Conservation (phyloP, 2,329 filamentous ascomycete genomes). For the Colletotrichum melonis region DNA sequence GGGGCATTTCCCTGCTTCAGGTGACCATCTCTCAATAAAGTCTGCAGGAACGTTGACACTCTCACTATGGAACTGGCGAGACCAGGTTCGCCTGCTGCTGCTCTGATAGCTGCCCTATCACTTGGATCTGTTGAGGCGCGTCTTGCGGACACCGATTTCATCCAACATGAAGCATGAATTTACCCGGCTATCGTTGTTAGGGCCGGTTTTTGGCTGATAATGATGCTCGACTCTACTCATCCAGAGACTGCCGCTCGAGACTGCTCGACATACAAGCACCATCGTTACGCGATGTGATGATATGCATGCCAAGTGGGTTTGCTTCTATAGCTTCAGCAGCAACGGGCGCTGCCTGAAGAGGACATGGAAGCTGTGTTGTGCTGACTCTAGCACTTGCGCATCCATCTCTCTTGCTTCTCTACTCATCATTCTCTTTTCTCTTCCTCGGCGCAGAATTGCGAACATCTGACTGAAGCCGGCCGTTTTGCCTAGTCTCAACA, state of each 20-base stretch:
- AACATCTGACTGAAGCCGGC: not conserved
- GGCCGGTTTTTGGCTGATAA: not conserved
- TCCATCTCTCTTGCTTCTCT: not conserved
- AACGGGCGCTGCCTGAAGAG: not conserved
- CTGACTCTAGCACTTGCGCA: too few species aligned
- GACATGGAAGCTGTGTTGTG: not conserved
- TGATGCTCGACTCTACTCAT: not conserved
- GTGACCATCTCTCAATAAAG: conserved; percentile 1
- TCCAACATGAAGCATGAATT: not conserved
- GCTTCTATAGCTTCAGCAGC: not conserved
- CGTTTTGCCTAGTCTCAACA: not conserved
- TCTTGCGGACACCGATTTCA: not conserved
- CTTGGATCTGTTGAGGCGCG: not conserved
- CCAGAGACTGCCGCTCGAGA: not conserved
- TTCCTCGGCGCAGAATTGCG: not conserved
- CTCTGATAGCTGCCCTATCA: not conserved
- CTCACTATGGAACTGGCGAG: not conserved
- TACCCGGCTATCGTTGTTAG: not conserved
- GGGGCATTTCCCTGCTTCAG: not conserved
- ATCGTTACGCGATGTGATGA: not conserved
- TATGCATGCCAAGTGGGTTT: conserved; percentile 11
- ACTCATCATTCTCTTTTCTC: not conserved
- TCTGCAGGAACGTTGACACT: not conserved
- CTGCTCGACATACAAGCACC: not conserved
- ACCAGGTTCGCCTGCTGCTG: not conserved